phyloP scores from a whole-genome alignment of 2,329 filamentous ascomycete species.

The Alternaria rosae region DNA sequence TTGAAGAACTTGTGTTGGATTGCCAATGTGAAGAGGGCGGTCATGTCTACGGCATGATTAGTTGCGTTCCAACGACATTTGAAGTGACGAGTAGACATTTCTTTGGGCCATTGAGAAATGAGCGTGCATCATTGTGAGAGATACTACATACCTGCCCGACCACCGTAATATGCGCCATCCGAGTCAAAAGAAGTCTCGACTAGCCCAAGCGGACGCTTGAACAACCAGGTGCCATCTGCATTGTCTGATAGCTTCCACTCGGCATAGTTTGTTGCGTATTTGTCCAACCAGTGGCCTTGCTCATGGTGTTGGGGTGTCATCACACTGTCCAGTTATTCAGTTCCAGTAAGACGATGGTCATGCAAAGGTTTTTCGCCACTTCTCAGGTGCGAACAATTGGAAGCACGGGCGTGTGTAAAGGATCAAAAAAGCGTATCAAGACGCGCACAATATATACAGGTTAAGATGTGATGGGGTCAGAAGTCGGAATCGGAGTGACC shows the following conservation, averaged over 20 bases:
- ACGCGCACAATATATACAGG: not conserved
- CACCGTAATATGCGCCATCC: conserved; percentile 55
- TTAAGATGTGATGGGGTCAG: not conserved
- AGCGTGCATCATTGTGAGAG: not conserved
- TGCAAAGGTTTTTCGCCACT: not conserved
- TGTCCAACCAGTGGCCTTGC: conserved; percentile 48
- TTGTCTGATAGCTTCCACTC: conserved; percentile 40
- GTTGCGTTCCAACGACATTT: not conserved
- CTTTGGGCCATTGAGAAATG: not conserved
- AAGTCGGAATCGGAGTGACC: not conserved
- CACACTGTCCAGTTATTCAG: not conserved
- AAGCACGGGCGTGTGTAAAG: not conserved
- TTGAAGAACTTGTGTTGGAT: conserved; percentile 40
- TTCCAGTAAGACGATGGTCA: not conserved
- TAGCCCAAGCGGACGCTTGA: conserved; percentile 51
- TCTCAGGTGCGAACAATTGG: not conserved
- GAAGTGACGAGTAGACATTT: not conserved
- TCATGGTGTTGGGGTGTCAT: conserved; percentile 2
- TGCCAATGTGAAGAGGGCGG: conserved; percentile 47
- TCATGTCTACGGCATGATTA: conserved; percentile 46
- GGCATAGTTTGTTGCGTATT: conserved; percentile 51
- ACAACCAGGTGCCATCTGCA: conserved; percentile 27
- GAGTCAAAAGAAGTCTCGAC: conserved; percentile 56
- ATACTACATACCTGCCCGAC: conserved; percentile 43
- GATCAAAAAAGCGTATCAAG: not conserved